Percentiles rank a stretch among this genome's conserved stretches.
phyloP scores from a whole-genome alignment of 208 protist species.

The Zelonia costaricensis region DNA sequence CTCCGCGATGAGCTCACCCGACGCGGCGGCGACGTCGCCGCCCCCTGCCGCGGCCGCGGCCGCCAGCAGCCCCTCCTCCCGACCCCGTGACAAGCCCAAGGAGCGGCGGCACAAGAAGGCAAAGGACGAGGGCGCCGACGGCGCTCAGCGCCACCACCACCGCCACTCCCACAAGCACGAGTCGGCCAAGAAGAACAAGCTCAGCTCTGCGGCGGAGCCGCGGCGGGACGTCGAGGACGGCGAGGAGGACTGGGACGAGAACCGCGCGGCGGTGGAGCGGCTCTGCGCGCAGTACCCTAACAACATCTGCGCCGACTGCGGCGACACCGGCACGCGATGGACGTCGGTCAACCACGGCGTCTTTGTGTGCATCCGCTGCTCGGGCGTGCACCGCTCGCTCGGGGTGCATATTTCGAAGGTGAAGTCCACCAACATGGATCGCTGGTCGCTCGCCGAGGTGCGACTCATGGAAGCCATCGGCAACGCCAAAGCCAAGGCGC shows the following conservation, averaged over 20 bases:
- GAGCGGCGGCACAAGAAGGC: slow-evolving; percentile 6
- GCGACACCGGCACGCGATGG: slow-evolving; percentile 82
- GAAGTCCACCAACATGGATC: slow-evolving; percentile 94
- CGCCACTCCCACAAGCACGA: neutral
- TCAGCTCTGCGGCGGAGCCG: too few relatives aligned
- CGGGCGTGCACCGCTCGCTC: slow-evolving; percentile 92
- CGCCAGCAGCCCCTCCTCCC: neutral
- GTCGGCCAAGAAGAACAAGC: slow-evolving; percentile 6
- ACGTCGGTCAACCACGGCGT: slow-evolving; percentile 89
- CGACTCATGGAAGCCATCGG: slow-evolving; percentile 72
- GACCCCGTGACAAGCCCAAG: neutral
- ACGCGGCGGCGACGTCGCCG: neutral
- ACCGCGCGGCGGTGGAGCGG: slow-evolving; percentile 57
- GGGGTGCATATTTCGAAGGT: slow-evolving; percentile 94
- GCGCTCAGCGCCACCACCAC: neutral
- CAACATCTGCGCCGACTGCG: slow-evolving; percentile 87
- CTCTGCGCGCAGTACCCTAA: slow-evolving; percentile 64
- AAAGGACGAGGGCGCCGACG: neutral
- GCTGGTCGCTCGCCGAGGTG: slow-evolving; percentile 67
- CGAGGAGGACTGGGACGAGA: slow-evolving; percentile 69
- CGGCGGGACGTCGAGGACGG: slow-evolving; percentile 11
- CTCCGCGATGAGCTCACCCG: slow-evolving; percentile 5
- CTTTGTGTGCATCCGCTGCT: slow-evolving; percentile 94
- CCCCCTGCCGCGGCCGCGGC: too few relatives aligned
- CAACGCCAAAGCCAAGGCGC: slow-evolving; percentile 57